Evolutionary conservation across 495 filamentous ascomycete species (phyloP).

Genomic region (Collariella sp.): DNA sequence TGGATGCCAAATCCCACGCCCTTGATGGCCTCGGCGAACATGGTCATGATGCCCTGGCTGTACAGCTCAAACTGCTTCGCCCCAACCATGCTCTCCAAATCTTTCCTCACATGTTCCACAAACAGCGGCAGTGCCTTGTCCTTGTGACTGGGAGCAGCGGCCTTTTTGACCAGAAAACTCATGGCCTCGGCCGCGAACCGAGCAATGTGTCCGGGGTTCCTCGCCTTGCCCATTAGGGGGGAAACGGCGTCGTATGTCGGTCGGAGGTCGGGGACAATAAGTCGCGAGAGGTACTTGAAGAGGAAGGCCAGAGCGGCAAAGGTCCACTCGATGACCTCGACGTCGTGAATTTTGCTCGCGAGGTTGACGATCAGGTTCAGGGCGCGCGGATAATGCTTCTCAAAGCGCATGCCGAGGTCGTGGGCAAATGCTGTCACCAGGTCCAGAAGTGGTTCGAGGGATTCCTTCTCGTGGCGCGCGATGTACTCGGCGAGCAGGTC

Average conservation of each 20-base stretch:
- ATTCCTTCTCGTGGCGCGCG: constrained; percentile 60
- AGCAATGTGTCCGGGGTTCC: constrained; percentile 73
- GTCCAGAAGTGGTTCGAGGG: constrained; percentile 76
- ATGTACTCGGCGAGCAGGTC: constrained; percentile 69
- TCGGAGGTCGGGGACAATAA: constrained; percentile 75
- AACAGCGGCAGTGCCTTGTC: constrained; percentile 63
- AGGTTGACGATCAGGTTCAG: constrained; percentile 56
- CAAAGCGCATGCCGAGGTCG: constrained; percentile 81
- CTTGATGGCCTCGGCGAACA: constrained; percentile 83
- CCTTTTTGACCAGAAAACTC: constrained; percentile 87
- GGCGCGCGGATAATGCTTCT: constrained; percentile 68
- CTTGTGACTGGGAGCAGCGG: constrained; percentile 62
- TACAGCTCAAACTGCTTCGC: constrained; percentile 52
- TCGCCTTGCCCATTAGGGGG: constrained; percentile 74
- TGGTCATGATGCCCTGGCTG: constrained; percentile 77
- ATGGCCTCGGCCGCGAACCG: constrained; percentile 91
- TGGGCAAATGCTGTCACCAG: constrained; percentile 84
- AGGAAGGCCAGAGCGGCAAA: constrained; percentile 91
- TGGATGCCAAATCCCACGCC: constrained; percentile 71
- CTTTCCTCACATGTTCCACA: constrained; percentile 56
- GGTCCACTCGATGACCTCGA: constrained; percentile 91
- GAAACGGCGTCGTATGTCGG: constrained; percentile 76
- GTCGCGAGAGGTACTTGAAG: constrained; percentile 88
- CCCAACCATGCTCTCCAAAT: constrained; percentile 48
- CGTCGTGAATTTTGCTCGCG: constrained; percentile 41